Base-by-base conservation (phyloP, 2,329 filamentous ascomycete genomes). In the Arachnomyces sp. region DNA sequence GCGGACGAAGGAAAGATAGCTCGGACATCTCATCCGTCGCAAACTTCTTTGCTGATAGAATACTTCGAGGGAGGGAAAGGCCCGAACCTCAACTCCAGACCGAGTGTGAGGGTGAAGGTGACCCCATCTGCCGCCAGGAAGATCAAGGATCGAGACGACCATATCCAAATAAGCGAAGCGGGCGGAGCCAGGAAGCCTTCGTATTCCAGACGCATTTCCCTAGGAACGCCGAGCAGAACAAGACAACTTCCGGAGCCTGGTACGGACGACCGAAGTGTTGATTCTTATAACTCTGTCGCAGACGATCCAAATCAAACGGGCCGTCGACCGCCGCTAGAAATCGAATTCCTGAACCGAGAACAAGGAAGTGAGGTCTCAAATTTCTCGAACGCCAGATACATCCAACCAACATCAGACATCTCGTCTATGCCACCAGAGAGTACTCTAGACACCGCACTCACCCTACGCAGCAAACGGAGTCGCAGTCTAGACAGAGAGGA, bases 41-140 rank as follows among this genome's bases (percentile, higher is more conserved):
- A 94, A 68, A 94, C 89, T 29, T 93, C 86, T 42, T 73, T 95
- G 50, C 73, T 95, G 54, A 95, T 95, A 55, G 89, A 95, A 67
- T 95, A 94, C 65, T 95, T 93, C 56, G 89, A 95, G 66, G 85
- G 80, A 51, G 79, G 82, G 47, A 89, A 86, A 61, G 72, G 52
- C 71, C 72, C 52, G 42, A 52, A 55, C 55, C 68, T 71, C 28
- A 75, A 79, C 52, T 82, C 84, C 53, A 81, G 84, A 52, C 88
- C 89, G 9, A 94, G 87, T 60, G 86, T 95, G 39, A 71, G 82
- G 52, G 82, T 86, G 39, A 77, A 81, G 51, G 75, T 95, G 46
- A 93, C 86, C 11, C 89, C 89, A 11, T 87, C 84, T 30, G 73
- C 73, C 16, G 68, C 66, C 49, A 75, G 71, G 60, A 78, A 72